These are phyloP conservation scores for Ensete ventricosum DNA, from an alignment of 176 grass and related monocot genomes.

Conservation along the genomic window DNA sequence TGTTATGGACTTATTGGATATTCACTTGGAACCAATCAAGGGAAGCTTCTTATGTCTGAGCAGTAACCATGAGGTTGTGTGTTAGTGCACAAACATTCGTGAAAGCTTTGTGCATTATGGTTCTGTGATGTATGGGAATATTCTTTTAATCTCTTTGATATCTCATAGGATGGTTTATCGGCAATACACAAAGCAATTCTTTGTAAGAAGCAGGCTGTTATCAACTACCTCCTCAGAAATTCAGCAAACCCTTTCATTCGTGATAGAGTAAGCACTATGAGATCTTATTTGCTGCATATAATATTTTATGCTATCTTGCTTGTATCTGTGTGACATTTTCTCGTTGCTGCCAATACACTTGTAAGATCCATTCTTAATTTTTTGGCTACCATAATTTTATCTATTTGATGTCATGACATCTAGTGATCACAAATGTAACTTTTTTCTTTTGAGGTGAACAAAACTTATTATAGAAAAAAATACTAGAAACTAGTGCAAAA, in stretches of 20 bases:
- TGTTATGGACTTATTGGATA: background rate
- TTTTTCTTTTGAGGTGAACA: too few species aligned
- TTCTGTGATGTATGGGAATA: background rate
- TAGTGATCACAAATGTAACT: too few species aligned
- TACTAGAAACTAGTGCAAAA: too few species aligned
- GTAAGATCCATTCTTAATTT: background rate
- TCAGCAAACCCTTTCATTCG: slow-evolving; percentile 82
- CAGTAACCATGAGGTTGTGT: background rate
- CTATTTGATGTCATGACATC: too few species aligned
- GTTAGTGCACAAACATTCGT: slow-evolving; percentile 1
- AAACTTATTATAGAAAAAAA: too few species aligned
- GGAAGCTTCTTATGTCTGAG: too few species aligned
- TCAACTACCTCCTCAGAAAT: slow-evolving; percentile 88
- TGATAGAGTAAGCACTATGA: slow-evolving; percentile 52
- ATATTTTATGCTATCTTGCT: background rate
- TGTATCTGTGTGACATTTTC: background rate
- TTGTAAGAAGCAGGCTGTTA: slow-evolving; percentile 85
- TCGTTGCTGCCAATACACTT: background rate
- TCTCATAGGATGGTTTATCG: slow-evolving; percentile 50
- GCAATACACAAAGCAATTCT: slow-evolving; percentile 86
- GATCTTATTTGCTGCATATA: background rate
- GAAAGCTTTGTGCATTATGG: background rate
- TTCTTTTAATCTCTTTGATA: background rate
- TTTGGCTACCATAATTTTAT: too few species aligned
- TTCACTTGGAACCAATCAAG: too few species aligned